Evolutionary conservation across 176 grass and related monocot species (phyloP).

Genomic region (Eragrostis nindensis): DNA sequence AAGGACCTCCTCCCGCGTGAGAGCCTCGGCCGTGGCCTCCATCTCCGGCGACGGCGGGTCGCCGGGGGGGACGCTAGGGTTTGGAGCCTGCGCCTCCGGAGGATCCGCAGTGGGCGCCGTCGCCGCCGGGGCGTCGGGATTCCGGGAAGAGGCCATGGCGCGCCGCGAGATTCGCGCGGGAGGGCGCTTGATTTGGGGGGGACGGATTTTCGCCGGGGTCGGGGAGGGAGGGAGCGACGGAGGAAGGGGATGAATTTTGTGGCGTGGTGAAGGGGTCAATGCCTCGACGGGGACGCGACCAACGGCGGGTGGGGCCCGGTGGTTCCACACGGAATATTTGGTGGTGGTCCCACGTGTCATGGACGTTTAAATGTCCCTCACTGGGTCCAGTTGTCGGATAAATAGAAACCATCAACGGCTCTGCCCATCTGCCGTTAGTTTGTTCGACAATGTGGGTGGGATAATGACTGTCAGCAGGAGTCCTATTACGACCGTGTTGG

Average conservation of each 20-base stretch:
- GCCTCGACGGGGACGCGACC: not conserved
- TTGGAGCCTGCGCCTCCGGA: constrained; percentile 6
- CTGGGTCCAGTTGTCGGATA: no score
- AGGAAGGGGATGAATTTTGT: not conserved
- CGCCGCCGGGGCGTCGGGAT: constrained; percentile 10
- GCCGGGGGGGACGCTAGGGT: constrained; percentile 21
- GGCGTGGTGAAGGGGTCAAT: not conserved
- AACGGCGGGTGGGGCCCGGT: not conserved
- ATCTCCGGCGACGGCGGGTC: constrained; percentile 43
- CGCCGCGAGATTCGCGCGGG: constrained; percentile 10
- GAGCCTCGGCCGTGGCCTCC: constrained; percentile 55
- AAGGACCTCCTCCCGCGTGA: constrained; percentile 83
- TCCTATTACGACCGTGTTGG: no score
- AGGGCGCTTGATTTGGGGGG: not conserved
- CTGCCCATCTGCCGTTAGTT: no score
- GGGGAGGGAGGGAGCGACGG: not conserved
- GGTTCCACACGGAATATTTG: not conserved
- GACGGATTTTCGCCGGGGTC: not conserved
- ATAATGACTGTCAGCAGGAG: no score
- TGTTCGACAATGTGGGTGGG: no score
- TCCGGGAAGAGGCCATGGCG: constrained; percentile 36
- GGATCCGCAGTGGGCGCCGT: not conserved
- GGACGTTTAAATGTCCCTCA: no score
- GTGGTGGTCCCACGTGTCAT: no score
- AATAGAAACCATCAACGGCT: no score